Conservation (phyloP, 352 stramenopile genomes). For the Globisporangium spiculum region DNA sequence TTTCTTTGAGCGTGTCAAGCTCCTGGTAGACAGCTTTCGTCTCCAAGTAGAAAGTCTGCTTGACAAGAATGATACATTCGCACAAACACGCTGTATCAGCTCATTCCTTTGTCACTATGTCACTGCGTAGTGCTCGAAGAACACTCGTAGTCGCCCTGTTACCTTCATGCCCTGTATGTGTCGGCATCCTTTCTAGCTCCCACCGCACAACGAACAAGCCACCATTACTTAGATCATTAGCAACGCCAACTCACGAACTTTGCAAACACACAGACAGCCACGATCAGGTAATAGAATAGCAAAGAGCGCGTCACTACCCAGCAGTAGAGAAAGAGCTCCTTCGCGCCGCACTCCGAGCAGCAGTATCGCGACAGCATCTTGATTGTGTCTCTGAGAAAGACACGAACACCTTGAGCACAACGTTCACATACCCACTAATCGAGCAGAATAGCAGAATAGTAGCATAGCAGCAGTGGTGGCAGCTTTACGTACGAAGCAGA, state of each 20-base stretch:
- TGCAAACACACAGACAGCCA: neutral
- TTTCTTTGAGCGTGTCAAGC: conserved; percentile 52
- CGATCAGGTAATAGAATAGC: neutral
- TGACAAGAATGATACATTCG: too few relatives aligned
- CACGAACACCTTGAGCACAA: neutral
- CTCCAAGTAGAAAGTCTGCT: conserved; percentile 55
- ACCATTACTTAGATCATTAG: neutral
- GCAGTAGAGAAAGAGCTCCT: conserved; percentile 66
- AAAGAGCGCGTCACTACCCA: conserved; percentile 27
- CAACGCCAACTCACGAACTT: neutral
- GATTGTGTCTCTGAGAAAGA: conserved; percentile 25
- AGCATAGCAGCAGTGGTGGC: neutral
- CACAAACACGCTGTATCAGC: too few relatives aligned
- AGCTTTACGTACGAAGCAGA: conserved; percentile 9
- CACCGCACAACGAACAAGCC: neutral
- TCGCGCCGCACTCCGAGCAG: conserved; percentile 52
- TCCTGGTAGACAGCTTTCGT: conserved; percentile 48
- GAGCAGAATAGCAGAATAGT: neutral
- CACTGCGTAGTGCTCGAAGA: too few relatives aligned
- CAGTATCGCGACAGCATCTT: conserved; percentile 63
- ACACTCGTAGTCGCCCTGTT: too few relatives aligned
- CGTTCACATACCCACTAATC: neutral
- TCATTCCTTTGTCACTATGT: too few relatives aligned
- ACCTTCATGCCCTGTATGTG: conserved; percentile 72
- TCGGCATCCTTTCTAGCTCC: conserved; percentile 63